Base-by-base conservation (phyloP, 306 rosid genomes). In the Clitoria ternatea region DNA sequence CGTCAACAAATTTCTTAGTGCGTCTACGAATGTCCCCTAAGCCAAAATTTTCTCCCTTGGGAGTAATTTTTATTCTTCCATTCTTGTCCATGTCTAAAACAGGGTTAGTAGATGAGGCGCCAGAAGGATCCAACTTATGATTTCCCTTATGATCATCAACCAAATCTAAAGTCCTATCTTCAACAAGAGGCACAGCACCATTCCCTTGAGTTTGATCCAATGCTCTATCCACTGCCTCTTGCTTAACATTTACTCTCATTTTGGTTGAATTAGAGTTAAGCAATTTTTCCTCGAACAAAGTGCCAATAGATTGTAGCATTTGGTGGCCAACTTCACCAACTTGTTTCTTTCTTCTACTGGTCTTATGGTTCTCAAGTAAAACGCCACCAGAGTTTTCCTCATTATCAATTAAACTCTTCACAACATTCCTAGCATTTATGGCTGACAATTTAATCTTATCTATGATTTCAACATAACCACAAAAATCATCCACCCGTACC, bases 401-500 rank as follows among this genome's bases (percentile, higher is more conserved):
- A 62, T 70, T 49, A 13, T 79, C 87, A 10, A 86, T 45, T 70
- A 79, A 82, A 43, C 40, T 60, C 73, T 70, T 80, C 1, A 83
- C 76, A 67, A 62, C 15, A 72, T 65, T 77, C 78, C 80, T 85
- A 24, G 88, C 89, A 77, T 83, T 83, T 40, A 68, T 84, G 22
- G 78, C 49, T 2, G 79, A 80, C 60, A 72, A 37, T 77, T 81
- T 73, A 48, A 84, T 61, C 17, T 80, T 74, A 45, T 85, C 95
- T 4, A 75, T 55, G 22, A 78, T 81, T 37, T 80, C 73, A 62
- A 83, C 70, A 79, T 84, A 94, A 44, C 78, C 84, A 81, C 81
- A 80, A 56, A 94, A 81, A 78, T 89, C 97, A 60, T 36, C 72
- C 57, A 81, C 72, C 56, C 78, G 79, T 77, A 94, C 73, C 72